Evolutionary conservation across 768 basidiomycete species (phyloP).

Genomic region (Lentinula lateritia): DNA sequence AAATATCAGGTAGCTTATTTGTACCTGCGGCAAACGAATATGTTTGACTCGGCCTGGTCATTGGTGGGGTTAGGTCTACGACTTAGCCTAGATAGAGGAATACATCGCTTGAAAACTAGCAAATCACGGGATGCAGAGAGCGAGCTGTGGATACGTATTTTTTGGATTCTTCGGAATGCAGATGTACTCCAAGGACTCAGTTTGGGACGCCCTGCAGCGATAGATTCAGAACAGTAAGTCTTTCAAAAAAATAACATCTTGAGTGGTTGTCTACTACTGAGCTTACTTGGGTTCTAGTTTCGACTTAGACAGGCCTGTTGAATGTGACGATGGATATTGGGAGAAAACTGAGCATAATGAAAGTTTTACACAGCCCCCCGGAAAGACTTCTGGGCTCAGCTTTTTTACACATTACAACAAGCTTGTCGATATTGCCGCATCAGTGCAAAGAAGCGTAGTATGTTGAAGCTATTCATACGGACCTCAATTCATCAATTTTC

Average conservation of each 20-base stretch:
- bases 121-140: neutral
- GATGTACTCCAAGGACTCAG: slow-evolving; percentile 6
- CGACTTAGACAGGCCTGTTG: slow-evolving; percentile 42
- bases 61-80: slow-evolving; percentile 33
- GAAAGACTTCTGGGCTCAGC: slow-evolving; percentile 3
- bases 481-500: neutral
- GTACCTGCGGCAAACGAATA: slow-evolving; percentile 23
- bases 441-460: neutral
- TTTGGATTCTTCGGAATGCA: slow-evolving; percentile 5
- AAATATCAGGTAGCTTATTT: slow-evolving; percentile 10
- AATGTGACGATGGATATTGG: slow-evolving; percentile 45
- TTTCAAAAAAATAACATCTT: neutral
- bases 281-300: slow-evolving; percentile 14
- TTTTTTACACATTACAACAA: neutral
- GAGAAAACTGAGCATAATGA: neutral
- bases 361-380: slow-evolving; percentile 6
- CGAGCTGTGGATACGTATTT: slow-evolving; percentile 7
- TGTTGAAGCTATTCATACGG: neutral
- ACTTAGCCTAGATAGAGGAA: slow-evolving; percentile 35
- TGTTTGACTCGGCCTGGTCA: slow-evolving; percentile 24
- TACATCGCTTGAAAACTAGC: slow-evolving; percentile 29
- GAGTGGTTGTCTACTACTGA: neutral
- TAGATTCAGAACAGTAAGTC: slow-evolving; percentile 32
- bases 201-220: slow-evolving; percentile 47
- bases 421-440: neutral